phyloP scores from a whole-genome alignment of 306 rosid species.

The Comarum palustre region DNA sequence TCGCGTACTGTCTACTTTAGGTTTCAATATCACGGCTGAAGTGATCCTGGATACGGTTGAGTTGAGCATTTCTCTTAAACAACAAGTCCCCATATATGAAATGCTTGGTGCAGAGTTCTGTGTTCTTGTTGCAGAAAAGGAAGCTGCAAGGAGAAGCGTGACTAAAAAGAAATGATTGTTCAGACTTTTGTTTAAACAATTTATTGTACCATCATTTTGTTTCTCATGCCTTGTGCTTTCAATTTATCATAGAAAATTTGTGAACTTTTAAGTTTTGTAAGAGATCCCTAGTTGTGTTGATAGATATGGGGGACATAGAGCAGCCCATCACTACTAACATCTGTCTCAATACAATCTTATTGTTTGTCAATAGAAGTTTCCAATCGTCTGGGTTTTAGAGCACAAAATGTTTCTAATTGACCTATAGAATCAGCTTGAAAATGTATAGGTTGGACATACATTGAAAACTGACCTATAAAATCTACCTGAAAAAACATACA shows the following conservation, averaged over 20 bases:
- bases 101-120: conserved; percentile 87
- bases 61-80: conserved; percentile 53
- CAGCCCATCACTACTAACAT: not conserved
- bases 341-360: not conserved
- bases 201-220: not conserved
- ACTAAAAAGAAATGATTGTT: conserved; percentile 51
- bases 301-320: not conserved
- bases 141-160: conserved; percentile 67
- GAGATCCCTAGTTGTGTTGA: not conserved
- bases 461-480: not conserved
- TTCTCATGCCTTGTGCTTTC: too few relatives aligned
- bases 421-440: not conserved
- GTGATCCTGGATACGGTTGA: conserved; percentile 54
- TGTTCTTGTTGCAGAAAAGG: conserved; percentile 76
- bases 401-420: not conserved
- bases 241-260: not conserved
- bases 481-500: not conserved
- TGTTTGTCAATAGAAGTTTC: not conserved
- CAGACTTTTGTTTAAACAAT: not conserved
- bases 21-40: conserved; percentile 59
- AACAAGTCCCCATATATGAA: conserved; percentile 47
- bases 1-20: conserved; percentile 58
- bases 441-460: not conserved
- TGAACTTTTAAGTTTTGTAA: not conserved
- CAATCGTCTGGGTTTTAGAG: not conserved